Percentiles rank a stretch among this genome's conserved stretches.
Evolutionary conservation across 345 rosid species (phyloP).

Genomic region (Mallotus nudiflorus): DNA sequence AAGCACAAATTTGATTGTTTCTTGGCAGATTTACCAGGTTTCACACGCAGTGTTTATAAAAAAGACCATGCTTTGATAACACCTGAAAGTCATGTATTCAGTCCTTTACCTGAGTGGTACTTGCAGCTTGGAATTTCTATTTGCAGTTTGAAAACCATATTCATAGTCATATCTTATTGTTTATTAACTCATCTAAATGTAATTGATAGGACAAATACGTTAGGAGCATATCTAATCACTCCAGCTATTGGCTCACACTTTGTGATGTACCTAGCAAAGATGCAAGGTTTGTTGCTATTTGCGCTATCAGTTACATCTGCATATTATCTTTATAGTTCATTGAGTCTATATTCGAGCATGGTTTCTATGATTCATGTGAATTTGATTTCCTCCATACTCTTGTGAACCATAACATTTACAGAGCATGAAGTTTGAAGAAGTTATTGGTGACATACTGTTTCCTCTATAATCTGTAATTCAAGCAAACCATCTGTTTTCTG

Average conservation of each 20-base stretch:
- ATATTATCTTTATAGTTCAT: background rate
- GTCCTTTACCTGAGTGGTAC: slow-evolving; percentile 92
- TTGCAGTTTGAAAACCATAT: slow-evolving; percentile 7
- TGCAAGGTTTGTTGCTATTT: slow-evolving; percentile 63
- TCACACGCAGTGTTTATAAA: slow-evolving; percentile 80
- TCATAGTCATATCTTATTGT: slow-evolving; percentile 16
- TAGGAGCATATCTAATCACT: slow-evolving; percentile 82
- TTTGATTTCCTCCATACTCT: background rate
- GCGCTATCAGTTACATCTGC: background rate
- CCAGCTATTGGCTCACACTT: slow-evolving; percentile 94
- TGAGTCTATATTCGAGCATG: background rate
- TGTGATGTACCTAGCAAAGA: slow-evolving; percentile 84
- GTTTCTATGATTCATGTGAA: background rate
- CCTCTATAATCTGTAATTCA: background rate
- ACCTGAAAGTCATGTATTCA: slow-evolving; percentile 90
- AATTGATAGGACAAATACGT: slow-evolving; percentile 65
- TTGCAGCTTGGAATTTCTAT: slow-evolving; percentile 13
- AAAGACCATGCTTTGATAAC: slow-evolving; percentile 82
- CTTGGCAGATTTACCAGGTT: slow-evolving; percentile 83
- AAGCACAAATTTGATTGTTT: slow-evolving; percentile 20
- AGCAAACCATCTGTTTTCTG: background rate
- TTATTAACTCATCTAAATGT: slow-evolving; percentile 25
- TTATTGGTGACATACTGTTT: background rate
- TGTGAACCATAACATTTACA: background rate
- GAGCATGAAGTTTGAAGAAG: background rate